Percentiles rank a stretch among this genome's conserved stretches.
Evolutionary conservation across 495 filamentous ascomycete species (phyloP).

Genomic region (Neurospora terricola): DNA sequence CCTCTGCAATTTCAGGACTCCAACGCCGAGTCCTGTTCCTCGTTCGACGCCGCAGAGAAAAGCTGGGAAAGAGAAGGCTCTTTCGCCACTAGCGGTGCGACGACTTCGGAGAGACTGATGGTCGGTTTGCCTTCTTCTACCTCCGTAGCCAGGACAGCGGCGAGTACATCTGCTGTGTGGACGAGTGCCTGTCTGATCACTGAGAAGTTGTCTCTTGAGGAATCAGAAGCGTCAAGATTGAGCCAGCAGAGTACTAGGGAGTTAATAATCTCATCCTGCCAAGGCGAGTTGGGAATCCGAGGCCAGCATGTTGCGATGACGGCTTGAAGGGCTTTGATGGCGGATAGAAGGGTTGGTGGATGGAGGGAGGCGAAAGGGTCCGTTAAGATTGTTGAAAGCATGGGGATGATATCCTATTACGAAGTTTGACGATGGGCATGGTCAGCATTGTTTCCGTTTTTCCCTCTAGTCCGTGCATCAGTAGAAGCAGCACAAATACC

Average conservation of each 20-base stretch:
- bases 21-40: background rate
- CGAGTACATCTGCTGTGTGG: constrained; percentile 18
- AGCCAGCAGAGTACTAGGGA: constrained; percentile 59
- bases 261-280: constrained; percentile 60
- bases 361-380: constrained; percentile 59
- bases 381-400: constrained; percentile 53
- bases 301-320: constrained; percentile 67
- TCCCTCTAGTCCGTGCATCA: background rate
- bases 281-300: constrained; percentile 43
- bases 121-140: constrained; percentile 1
- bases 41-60: constrained; percentile 14
- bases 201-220: constrained; percentile 7
- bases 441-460: background rate
- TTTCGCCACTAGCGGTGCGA: constrained; percentile 29
- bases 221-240: constrained; percentile 39
- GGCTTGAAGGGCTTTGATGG: constrained; percentile 42
- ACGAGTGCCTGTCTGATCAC: constrained; percentile 40
- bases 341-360: constrained; percentile 43
- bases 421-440: background rate
- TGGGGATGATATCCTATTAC: constrained; percentile 52
- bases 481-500: background rate
- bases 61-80: constrained; percentile 32
- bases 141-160: constrained; percentile 19
- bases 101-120: constrained; percentile 16
- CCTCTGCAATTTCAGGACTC: background rate